Evolutionary conservation across 805 yeast genomes (phyloP).

Genomic region (Pichia phayaonensis): DNA sequence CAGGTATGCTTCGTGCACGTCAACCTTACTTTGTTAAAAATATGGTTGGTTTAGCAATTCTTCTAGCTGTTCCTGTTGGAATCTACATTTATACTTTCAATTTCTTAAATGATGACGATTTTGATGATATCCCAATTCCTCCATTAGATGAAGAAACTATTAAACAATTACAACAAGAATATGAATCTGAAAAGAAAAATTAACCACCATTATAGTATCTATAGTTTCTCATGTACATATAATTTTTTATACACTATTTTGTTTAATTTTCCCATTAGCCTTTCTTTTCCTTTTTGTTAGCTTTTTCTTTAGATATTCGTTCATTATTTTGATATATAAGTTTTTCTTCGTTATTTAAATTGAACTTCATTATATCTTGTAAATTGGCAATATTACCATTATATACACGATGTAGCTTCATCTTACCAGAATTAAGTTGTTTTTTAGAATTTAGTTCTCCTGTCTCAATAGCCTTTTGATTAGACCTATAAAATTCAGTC

Average conservation of each 20-base stretch:
- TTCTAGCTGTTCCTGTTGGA: constrained; percentile 59
- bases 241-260: neutral
- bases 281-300: neutral
- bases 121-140: constrained; percentile 89
- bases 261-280: neutral
- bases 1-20: constrained; percentile 87
- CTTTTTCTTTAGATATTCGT: neutral
- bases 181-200: constrained; percentile 38
- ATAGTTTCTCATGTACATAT: neutral
- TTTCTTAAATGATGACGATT: constrained; percentile 68
- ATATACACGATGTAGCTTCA: constrained; percentile 2
- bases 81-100: constrained; percentile 63
- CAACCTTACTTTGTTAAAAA: constrained; percentile 78
- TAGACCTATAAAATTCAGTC: constrained; percentile 31
- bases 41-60: constrained; percentile 49
- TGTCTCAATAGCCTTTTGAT: constrained; percentile 22
- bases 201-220: neutral
- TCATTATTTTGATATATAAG: constrained; percentile 5
- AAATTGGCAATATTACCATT: constrained; percentile 4
- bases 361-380: constrained; percentile 8
- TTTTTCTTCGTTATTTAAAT: constrained; percentile 6
- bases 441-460: constrained; percentile 28
- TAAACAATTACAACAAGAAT: constrained; percentile 63
- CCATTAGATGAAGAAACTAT: constrained; percentile 78
- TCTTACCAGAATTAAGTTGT: constrained; percentile 5